These are phyloP conservation scores for Fragosphaeria purpurea DNA, from an alignment of 2,329 filamentous ascomycete species.

Conservation along the genomic window DNA sequence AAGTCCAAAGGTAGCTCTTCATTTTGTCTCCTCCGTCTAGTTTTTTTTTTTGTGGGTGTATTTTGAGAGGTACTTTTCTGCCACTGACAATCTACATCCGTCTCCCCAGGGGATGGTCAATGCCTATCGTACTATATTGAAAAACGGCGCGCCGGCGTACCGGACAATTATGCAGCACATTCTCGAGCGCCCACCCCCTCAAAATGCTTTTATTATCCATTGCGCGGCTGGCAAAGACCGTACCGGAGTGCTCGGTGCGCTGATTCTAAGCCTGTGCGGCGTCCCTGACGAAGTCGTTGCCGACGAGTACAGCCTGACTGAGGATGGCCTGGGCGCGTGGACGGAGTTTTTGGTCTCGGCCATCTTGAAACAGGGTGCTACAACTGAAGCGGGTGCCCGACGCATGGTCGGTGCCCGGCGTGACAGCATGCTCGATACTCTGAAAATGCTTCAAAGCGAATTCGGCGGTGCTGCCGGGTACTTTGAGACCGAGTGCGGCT, in stretches of 20 bases:
- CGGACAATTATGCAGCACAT: conserved; percentile 34
- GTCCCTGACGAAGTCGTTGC: conserved; percentile 51
- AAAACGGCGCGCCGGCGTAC: conserved; percentile 37
- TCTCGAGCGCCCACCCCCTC: conserved; percentile 24
- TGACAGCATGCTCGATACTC: conserved; percentile 37
- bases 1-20: conserved; percentile 30
- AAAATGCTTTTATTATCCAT: conserved; percentile 35
- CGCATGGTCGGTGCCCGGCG: conserved; percentile 36
- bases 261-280: conserved; percentile 55
- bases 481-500: conserved; percentile 45
- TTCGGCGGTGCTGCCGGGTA: conserved; percentile 58
- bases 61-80: neutral
- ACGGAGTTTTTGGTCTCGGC: conserved; percentile 39
- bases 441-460: conserved; percentile 44
- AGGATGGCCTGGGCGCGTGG: conserved; percentile 46
- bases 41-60: neutral
- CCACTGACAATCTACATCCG: neutral
- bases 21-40: conserved; percentile 18
- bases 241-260: conserved; percentile 59
- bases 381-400: conserved; percentile 31
- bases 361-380: conserved; percentile 39
- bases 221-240: conserved; percentile 72
- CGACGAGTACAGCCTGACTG: conserved; percentile 58
- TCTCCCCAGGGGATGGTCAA: conserved; percentile 2
- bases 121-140: conserved; percentile 43